Conservation (phyloP, 2,329 filamentous ascomycete species). For the Botryotinia convoluta region DNA sequence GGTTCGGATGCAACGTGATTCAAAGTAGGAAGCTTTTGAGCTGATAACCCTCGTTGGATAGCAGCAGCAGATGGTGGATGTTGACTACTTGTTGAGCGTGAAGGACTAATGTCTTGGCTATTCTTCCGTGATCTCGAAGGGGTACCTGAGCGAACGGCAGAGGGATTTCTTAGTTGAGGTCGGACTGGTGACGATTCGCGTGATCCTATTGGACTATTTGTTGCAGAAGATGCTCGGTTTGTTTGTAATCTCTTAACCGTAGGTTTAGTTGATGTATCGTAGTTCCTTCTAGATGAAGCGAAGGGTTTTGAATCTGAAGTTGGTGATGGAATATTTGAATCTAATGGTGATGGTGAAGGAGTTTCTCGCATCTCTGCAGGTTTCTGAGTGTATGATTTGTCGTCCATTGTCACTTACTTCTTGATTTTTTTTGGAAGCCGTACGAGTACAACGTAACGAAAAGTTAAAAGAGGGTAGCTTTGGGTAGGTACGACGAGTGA, state of each 20-base stretch:
- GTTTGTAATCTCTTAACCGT: conserved; percentile 32
- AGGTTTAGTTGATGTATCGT: conserved; percentile 31
- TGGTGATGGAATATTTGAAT: conserved; percentile 13
- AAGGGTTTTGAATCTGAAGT: conserved; percentile 4
- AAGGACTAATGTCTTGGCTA: conserved; percentile 65
- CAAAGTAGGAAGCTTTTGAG: conserved; percentile 62
- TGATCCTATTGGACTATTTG: conserved; percentile 47
- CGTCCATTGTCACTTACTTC: conserved; percentile 20
- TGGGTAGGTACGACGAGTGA: conserved; percentile 18
- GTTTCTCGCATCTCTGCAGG: conserved; percentile 17
- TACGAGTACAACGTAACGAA: conserved; percentile 19
- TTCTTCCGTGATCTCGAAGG: conserved; percentile 60
- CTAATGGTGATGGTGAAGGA: conserved; percentile 10
- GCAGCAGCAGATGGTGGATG: conserved; percentile 61
- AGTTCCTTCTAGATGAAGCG: conserved; percentile 22
- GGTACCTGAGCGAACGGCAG: conserved; percentile 32
- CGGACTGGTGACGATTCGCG: conserved; percentile 47
- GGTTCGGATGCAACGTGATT: conserved; percentile 60
- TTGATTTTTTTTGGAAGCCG: neutral
- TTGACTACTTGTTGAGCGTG: conserved; percentile 49
- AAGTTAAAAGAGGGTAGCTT: conserved; percentile 13
- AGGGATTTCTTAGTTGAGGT: conserved; percentile 32
- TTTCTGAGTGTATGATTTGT: conserved; percentile 2
- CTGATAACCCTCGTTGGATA: conserved; percentile 65
- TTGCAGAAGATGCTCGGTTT: conserved; percentile 39